A percentile compares a stretch with the other conserved stretches of the same genome.
These are phyloP conservation scores for Tuber borchii DNA, from an alignment of 495 filamentous ascomycete species.

Conservation along the genomic window DNA sequence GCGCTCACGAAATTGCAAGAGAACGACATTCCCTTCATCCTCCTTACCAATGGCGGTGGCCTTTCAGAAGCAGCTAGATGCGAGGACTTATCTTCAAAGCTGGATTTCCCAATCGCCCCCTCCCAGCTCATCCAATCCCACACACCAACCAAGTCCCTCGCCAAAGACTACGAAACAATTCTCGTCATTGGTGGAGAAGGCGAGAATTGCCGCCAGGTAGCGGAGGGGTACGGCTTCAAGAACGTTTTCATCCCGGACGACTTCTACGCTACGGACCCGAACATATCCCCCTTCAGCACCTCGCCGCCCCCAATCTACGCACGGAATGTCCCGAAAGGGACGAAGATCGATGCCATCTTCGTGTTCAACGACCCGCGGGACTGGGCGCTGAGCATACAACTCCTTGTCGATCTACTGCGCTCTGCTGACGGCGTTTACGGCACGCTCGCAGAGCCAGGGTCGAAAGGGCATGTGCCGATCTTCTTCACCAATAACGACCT, in stretches of 20 bases:
- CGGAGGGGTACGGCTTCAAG: slow-evolving; percentile 75
- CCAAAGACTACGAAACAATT: slow-evolving; percentile 34
- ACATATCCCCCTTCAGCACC: slow-evolving; percentile 48
- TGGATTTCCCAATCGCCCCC: slow-evolving; percentile 53
- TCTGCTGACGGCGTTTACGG: slow-evolving; percentile 68
- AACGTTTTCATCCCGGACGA: slow-evolving; percentile 81
- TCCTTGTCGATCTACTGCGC: slow-evolving; percentile 74
- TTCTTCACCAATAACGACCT: slow-evolving; percentile 90
- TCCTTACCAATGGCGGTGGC: slow-evolving; percentile 85
- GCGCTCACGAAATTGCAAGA: slow-evolving; percentile 65
- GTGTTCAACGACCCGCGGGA: slow-evolving; percentile 89
- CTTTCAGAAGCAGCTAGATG: slow-evolving; percentile 67
- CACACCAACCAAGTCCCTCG: slow-evolving; percentile 61
- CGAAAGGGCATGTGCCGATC: slow-evolving; percentile 70
- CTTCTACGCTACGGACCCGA: slow-evolving; percentile 64
- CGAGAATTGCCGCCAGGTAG: slow-evolving; percentile 67
- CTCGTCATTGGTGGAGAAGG: slow-evolving; percentile 64
- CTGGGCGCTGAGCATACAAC: slow-evolving; percentile 68
- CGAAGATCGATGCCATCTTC: slow-evolving; percentile 78
- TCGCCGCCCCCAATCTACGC: slow-evolving; percentile 38
- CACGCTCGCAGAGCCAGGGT: slow-evolving; percentile 63
- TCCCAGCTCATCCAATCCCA: slow-evolving; percentile 77
- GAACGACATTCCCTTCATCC: slow-evolving; percentile 69
- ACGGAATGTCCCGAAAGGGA: slow-evolving; percentile 47
- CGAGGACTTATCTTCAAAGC: slow-evolving; percentile 58